These are phyloP conservation scores for Monosporascus sp. DNA, from an alignment of 2,329 filamentous ascomycete species.

Conservation along the genomic window DNA sequence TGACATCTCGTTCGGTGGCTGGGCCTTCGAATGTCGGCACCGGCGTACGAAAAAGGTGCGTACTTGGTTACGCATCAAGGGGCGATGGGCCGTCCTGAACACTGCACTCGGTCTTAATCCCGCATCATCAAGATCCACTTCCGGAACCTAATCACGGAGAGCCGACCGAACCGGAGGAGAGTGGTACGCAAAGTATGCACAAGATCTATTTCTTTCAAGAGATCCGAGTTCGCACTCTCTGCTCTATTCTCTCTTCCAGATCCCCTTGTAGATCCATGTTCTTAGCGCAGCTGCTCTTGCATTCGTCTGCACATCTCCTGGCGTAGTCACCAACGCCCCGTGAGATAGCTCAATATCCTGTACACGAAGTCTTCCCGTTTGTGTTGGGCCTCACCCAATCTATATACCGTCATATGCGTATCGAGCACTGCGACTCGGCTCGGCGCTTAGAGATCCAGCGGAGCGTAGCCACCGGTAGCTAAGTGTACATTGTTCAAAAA, in stretches of 20 bases:
- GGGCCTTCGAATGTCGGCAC: too few species aligned
- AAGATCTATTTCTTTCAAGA: background rate
- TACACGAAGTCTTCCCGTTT: background rate
- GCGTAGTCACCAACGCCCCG: background rate
- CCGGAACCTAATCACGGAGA: background rate
- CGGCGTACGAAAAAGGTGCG: too few species aligned
- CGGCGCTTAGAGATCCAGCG: background rate
- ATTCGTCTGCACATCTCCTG: background rate
- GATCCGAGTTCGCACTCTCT: background rate
- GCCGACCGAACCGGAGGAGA: background rate
- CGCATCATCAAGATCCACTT: background rate
- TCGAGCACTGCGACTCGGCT: background rate
- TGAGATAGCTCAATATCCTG: slow-evolving; percentile 2
- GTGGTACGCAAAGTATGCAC: background rate
- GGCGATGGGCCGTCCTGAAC: too few species aligned
- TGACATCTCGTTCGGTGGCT: too few species aligned
- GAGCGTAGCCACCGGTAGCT: too few species aligned
- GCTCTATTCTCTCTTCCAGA: too few species aligned
- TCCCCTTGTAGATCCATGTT: too few species aligned
- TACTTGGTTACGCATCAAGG: too few species aligned
- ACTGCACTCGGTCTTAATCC: too few species aligned
- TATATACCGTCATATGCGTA: background rate
- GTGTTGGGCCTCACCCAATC: background rate
- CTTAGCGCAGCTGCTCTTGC: background rate
- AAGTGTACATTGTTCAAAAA: too few species aligned